phyloP scores from a whole-genome alignment of 441 rosid genomes.

The Rhodomyrtus psidioides region DNA sequence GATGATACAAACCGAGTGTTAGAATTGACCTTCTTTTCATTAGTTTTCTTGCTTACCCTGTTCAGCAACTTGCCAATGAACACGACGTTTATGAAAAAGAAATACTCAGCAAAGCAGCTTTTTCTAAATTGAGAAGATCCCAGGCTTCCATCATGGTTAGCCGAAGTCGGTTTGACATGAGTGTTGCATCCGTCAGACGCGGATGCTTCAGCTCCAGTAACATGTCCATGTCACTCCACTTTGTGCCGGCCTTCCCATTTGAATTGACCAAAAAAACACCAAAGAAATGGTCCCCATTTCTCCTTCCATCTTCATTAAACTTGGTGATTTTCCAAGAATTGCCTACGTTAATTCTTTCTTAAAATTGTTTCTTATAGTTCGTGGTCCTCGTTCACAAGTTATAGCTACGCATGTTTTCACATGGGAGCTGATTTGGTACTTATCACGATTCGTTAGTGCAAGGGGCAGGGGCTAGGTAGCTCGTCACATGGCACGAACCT shows the following conservation, averaged over 20 bases:
- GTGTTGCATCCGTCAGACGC: background rate
- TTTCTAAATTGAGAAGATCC: background rate
- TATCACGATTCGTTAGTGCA: background rate
- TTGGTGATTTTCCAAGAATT: background rate
- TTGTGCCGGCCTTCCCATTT: background rate
- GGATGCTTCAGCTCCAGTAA: background rate
- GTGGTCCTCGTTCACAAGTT: background rate
- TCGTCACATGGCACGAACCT: background rate
- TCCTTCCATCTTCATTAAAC: background rate
- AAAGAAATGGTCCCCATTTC: background rate
- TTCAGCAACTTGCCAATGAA: background rate
- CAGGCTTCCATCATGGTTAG: background rate
- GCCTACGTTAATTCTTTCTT: background rate
- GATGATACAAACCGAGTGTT: background rate
- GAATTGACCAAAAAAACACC: background rate
- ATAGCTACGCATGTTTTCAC: background rate
- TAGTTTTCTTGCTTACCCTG: background rate
- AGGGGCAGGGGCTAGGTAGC: background rate
- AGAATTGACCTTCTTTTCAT: background rate
- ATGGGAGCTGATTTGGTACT: background rate
- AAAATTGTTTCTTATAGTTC: background rate
- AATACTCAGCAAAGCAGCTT: background rate
- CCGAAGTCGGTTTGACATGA: background rate
- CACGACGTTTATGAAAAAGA: background rate
- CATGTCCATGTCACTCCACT: background rate